Percentiles rank a stretch among this genome's conserved stretches.
Conservation (phyloP, 2,329 filamentous ascomycete genomes). For the Ceratocystis diversiconidia region DNA sequence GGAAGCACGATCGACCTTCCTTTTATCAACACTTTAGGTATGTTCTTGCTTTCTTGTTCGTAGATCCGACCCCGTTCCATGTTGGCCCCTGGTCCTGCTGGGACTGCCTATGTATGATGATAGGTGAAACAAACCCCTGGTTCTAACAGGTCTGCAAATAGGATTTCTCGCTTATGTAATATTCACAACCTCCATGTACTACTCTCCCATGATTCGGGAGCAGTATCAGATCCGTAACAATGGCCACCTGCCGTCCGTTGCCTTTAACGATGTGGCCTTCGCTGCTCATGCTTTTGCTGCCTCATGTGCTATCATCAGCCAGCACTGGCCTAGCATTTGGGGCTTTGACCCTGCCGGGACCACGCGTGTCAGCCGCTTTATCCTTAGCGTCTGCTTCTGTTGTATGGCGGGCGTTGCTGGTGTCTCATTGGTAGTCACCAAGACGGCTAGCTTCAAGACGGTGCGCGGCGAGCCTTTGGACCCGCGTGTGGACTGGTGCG, state of each 20-base stretch:
- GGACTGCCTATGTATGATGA: background rate
- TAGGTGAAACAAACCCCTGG: background rate
- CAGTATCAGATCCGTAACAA: constrained; percentile 75
- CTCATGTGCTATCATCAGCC: constrained; percentile 58
- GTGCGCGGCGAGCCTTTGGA: constrained; percentile 19
- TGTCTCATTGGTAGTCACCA: constrained; percentile 34
- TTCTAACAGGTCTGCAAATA: constrained; percentile 19
- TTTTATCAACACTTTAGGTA: constrained; percentile 52
- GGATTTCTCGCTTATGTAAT: constrained; percentile 64
- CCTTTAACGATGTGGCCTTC: constrained; percentile 81
- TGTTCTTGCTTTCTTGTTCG: background rate
- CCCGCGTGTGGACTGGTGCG: constrained; percentile 39
- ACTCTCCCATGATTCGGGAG: constrained; percentile 57
- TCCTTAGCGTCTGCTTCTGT: constrained; percentile 56
- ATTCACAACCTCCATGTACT: constrained; percentile 64
- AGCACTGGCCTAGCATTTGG: constrained; percentile 67
- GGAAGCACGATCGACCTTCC: constrained; percentile 85
- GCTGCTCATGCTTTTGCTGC: constrained; percentile 66
- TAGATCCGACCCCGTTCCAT: background rate
- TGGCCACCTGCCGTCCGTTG: constrained; percentile 66
- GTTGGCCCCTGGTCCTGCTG: background rate
- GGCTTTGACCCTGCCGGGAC: constrained; percentile 49
- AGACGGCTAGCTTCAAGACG: constrained; percentile 23
- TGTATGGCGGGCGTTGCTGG: constrained; percentile 46
- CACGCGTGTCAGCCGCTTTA: constrained; percentile 44